Percentiles rank a stretch among this genome's conserved stretches.
Conservation (phyloP, 257 asterid species). For the Pogostemon cablin region DNA sequence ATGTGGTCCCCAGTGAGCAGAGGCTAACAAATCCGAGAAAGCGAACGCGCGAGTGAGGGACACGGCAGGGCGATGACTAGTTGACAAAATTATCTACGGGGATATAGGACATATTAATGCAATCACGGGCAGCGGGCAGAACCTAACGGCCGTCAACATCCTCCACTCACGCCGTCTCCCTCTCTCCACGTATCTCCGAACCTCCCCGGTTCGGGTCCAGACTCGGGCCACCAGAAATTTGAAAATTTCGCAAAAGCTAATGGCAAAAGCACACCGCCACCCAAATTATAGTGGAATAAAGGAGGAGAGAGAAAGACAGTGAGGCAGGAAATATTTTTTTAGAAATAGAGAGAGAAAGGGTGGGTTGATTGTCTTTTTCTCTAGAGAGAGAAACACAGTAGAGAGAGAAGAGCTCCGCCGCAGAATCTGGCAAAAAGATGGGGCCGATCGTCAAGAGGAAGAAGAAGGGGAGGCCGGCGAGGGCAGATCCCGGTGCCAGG, state of each 20-base stretch:
- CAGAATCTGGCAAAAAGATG: conserved; percentile 57
- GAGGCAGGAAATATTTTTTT: background rate
- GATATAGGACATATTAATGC: conserved; percentile 20
- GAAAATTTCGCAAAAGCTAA: conserved; percentile 41
- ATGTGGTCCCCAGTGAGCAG: conserved; percentile 27
- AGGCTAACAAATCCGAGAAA: background rate
- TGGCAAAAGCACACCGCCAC: conserved; percentile 35
- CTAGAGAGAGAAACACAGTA: conserved; percentile 40
- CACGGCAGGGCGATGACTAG: conserved; percentile 40
- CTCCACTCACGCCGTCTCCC: conserved; percentile 46
- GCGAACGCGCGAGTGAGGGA: conserved; percentile 25
- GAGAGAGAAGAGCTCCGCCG: conserved; percentile 45
- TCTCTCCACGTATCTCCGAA: conserved; percentile 34
- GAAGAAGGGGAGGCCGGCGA: conserved; percentile 92
- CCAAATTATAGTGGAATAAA: conserved; percentile 61
- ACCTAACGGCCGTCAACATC: conserved; percentile 49
- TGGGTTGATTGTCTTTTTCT: conserved; percentile 29
- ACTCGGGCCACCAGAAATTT: conserved; percentile 42
- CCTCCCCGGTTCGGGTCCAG: conserved; percentile 49
- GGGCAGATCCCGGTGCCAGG: conserved; percentile 55
- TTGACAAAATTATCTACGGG: conserved; percentile 33
- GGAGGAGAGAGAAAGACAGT: conserved; percentile 61
- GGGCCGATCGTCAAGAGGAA: conserved; percentile 90
- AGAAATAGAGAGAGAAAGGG: conserved; percentile 39
- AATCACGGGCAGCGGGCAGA: conserved; percentile 43